Evolutionary conservation across 2,329 filamentous ascomycete genomes (phyloP).

Genomic region (Neopestalotiopsis clavispora): DNA sequence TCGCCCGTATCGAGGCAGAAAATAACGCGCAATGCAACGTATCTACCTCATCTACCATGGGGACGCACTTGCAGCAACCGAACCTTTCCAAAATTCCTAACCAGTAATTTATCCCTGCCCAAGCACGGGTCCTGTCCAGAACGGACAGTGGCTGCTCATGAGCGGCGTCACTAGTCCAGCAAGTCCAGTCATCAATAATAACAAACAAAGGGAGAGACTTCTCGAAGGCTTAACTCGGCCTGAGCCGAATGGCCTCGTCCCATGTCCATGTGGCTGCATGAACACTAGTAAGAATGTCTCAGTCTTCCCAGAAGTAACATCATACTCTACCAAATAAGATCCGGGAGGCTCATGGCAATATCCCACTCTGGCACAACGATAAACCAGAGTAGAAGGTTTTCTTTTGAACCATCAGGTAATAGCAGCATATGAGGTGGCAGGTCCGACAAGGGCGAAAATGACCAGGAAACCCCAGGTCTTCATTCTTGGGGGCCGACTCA

Average conservation of each 20-base stretch:
- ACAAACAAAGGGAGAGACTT: neutral
- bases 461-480: neutral
- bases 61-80: neutral
- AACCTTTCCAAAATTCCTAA: neutral
- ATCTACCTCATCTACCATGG: neutral
- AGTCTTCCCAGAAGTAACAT: constrained; percentile 1
- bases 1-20: neutral
- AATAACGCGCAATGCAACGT: constrained; percentile 3
- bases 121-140: neutral
- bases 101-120: neutral
- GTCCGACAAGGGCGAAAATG: neutral
- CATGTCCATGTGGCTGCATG: constrained; percentile 14
- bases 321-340: neutral
- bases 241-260: constrained; percentile 8
- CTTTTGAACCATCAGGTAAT: neutral
- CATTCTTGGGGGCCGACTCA: neutral
- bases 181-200: neutral
- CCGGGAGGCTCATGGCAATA: constrained; percentile 8
- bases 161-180: neutral
- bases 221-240: constrained; percentile 1
- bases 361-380: neutral
- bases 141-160: neutral
- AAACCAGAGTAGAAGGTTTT: neutral
- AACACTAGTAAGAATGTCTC: constrained; percentile 3
- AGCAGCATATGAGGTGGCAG: neutral